These are phyloP conservation scores for Apiotrichum siamense DNA, from an alignment of 1,284 basidiomycete genomes.

Conservation along the genomic window DNA sequence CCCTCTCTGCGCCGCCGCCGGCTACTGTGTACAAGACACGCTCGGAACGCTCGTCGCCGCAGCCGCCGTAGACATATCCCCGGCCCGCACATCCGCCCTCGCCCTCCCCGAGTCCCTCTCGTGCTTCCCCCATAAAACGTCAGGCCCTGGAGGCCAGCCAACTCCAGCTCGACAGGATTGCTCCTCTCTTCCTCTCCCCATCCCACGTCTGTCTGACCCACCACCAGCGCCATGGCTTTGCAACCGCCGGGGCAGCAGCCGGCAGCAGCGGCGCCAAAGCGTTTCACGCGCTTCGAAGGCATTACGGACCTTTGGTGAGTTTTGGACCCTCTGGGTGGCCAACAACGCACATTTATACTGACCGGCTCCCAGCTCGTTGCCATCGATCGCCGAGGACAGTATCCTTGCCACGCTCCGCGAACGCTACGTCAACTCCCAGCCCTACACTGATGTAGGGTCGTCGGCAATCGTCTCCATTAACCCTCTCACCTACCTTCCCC, in stretches of 20 bases:
- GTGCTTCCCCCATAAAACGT: background rate
- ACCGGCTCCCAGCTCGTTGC: constrained; percentile 21
- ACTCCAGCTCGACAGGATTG: background rate
- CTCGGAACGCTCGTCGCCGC: too few relatives aligned
- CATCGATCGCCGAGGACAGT: constrained; percentile 45
- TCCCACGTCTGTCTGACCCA: too few relatives aligned
- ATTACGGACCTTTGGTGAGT: constrained; percentile 37
- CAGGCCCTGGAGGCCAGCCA: background rate
- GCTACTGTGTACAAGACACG: too few relatives aligned
- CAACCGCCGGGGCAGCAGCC: constrained; percentile 1
- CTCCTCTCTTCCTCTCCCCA: background rate
- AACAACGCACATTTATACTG: background rate
- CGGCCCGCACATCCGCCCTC: too few relatives aligned
- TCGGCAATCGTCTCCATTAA: constrained; percentile 73
- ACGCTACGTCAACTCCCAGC: constrained; percentile 72
- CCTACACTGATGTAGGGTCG: constrained; percentile 71
- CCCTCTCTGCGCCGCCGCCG: background rate
- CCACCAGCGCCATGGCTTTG: constrained; percentile 17
- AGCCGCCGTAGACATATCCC: too few relatives aligned
- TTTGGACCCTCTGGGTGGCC: background rate
- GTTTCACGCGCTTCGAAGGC: constrained; percentile 30
- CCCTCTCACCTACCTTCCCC: constrained; percentile 75
- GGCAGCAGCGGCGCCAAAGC: constrained; percentile 5
- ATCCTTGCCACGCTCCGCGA: constrained; percentile 66
- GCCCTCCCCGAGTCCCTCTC: background rate